Base-by-base conservation (phyloP, 495 filamentous ascomycete species). In the Aspergillus diversus region DNA sequence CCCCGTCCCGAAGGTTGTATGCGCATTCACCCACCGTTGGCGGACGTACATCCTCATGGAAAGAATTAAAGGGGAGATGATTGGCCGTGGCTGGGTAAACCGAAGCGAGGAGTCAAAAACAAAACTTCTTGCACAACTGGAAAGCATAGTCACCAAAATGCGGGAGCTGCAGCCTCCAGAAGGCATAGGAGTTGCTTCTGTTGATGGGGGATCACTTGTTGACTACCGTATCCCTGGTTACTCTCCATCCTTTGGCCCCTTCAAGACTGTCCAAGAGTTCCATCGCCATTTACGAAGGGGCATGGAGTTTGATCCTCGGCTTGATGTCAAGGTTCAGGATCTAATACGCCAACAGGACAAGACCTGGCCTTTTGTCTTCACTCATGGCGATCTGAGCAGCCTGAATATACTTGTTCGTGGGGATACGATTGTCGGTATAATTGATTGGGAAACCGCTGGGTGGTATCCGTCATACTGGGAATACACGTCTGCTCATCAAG, bases 381-480 rank as follows among this genome's bases (percentile, higher is more conserved):
- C 77, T 21, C 78, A 80, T 66, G 73, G 73, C 33, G 77, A 81
- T 57, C 69, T 80, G 1, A 78, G 72, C 66, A 80, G 76, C 47
- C 69, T 78, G 13, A 80, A 81, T 51, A 77, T 81, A 55, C 68
- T 81, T 42, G 70, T 64, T 16, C 69, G 69, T 32, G 75, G 69
- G 9, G 75, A 76, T 65, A 60, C 75, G 35, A 66, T 81, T 52
- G 75, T 80, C 27, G 81, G 78, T 8, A 83, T 84, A 60, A 71
- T 85, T 70, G 80, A 86, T 68, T 60, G 58, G 58, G 58, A 60
- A 53, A 60, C 49, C 0, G 58, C 58, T 9, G 49, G 78, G 35
- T 84, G 81, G 80, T 81, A 74, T 67, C 81, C 80, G 11, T 67
- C 69, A 9, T 84, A 83, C 64, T 84, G 77, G 79, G 82, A 85